Base-by-base conservation (phyloP, 768 basidiomycete species). In the Calocera cornea region DNA sequence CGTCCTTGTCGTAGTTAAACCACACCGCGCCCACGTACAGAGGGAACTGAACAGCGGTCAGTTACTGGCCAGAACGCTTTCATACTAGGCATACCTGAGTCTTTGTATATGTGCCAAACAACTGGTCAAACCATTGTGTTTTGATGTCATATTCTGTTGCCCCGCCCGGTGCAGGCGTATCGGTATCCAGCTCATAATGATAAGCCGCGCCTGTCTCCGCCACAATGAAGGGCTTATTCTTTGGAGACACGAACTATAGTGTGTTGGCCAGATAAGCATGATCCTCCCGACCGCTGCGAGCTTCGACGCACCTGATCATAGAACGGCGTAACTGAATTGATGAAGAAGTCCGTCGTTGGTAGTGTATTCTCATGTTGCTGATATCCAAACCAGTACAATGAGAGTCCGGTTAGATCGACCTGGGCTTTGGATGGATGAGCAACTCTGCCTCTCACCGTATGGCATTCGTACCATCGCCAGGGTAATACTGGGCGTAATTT, bases 1-100 rank as follows among this genome's bases (percentile, higher is more conserved):
- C 64, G 41, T 68, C 36, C 50, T 66, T 66, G 22, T 50, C 63
- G 31, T 70, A 70, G 41, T 70, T 70, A 68, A 70, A 70, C 54
- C 66, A 69, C 36, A 63, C 66, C 2, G 66, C 68, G n/a, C n/a
- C n/a, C n/a, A n/a, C n/a, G n/a, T n/a, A n/a, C n/a, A n/a, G n/a
- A n/a, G n/a, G n/a, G n/a, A n/a, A n/a, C n/a, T n/a, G n/a, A n/a
- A n/a, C n/a, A n/a, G n/a, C n/a, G n/a, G n/a, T n/a, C n/a, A n/a
- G n/a, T n/a, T n/a, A n/a, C n/a, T n/a, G n/a, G n/a, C n/a, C n/a
- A n/a, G n/a, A n/a, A n/a, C 16, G 68, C 68, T 12, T 65, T 70
- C 14, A 70, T 38, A 64, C 69, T 70, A 11, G 70, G 70, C n/a
- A n/a, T 31, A 49, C 69, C 67, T 50, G 16, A 1, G 60, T 66